phyloP scores from a whole-genome alignment of 352 stramenopile species.

The Globisporangium abappressorium region DNA sequence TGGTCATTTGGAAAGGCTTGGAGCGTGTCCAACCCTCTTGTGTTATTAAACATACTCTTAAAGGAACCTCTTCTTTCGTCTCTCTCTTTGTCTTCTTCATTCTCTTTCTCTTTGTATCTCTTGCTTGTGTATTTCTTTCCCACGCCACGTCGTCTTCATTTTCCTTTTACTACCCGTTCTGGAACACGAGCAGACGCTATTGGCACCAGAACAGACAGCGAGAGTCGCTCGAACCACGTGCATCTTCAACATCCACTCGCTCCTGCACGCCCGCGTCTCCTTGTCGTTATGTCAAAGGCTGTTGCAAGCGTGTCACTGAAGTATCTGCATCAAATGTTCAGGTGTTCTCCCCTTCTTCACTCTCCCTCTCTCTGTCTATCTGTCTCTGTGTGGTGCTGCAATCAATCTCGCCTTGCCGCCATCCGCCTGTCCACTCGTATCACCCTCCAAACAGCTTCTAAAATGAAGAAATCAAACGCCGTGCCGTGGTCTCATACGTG shows the following conservation, averaged over 20 bases:
- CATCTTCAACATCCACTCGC: background rate
- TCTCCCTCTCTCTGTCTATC: background rate
- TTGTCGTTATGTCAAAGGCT: background rate
- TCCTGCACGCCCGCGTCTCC: background rate
- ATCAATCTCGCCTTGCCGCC: too few species aligned
- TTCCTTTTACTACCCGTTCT: background rate
- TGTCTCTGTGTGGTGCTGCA: too few species aligned
- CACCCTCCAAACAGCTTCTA: background rate
- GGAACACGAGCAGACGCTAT: background rate
- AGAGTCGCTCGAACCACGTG: background rate
- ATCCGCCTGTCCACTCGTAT: background rate
- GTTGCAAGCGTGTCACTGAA: background rate
- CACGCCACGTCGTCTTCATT: background rate
- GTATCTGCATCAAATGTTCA: background rate
- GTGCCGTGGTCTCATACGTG: background rate
- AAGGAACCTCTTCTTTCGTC: background rate
- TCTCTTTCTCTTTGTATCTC: background rate
- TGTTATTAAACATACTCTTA: slow-evolving; percentile 6
- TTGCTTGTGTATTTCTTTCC: background rate
- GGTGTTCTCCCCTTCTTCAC: background rate
- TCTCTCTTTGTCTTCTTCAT: background rate
- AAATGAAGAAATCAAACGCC: background rate
- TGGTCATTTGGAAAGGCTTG: background rate
- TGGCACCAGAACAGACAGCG: background rate
- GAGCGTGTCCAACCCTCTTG: background rate